phyloP scores from a whole-genome alignment of 2,329 filamentous ascomycete genomes.

The Ophiostoma perfectum region DNA sequence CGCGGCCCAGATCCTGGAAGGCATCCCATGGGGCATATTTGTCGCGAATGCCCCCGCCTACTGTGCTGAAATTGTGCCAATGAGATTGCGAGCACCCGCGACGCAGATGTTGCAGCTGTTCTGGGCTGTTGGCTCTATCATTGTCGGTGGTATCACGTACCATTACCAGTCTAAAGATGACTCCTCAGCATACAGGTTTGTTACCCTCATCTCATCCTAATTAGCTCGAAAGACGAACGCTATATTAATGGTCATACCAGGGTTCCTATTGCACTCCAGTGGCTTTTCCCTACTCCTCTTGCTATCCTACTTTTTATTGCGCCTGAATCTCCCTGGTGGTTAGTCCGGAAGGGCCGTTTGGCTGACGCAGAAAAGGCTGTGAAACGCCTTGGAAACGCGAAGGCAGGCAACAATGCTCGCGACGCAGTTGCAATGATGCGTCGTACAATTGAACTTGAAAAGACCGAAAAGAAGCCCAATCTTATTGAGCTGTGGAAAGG shows the following conservation, averaged over 20 bases:
- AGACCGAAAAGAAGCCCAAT: constrained; percentile 40
- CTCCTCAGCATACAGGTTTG: constrained; percentile 32
- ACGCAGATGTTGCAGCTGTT: constrained; percentile 63
- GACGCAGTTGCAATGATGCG: constrained; percentile 20
- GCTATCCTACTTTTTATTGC: constrained; percentile 47
- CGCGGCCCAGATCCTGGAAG: constrained; percentile 53
- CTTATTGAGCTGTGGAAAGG: constrained; percentile 51
- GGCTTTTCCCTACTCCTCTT: constrained; percentile 48
- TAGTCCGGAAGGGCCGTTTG: constrained; percentile 47
- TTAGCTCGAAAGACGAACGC: too few relatives aligned
- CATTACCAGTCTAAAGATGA: constrained; percentile 40
- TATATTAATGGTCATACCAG: constrained; percentile 29
- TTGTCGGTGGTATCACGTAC: constrained; percentile 53
- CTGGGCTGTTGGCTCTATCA: constrained; percentile 57
- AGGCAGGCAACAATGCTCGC: constrained; percentile 21
- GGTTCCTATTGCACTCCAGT: constrained; percentile 45
- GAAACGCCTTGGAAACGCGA: constrained; percentile 41
- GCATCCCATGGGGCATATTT: constrained; percentile 61
- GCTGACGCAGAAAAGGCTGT: constrained; percentile 42
- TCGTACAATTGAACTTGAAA: constrained; percentile 24
- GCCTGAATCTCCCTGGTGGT: constrained; percentile 52
- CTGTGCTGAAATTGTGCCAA: constrained; percentile 56
- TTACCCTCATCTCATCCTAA: neutral
- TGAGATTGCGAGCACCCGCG: constrained; percentile 50
- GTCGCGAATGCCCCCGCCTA: constrained; percentile 61